These are phyloP conservation scores for Sporothrix phasma DNA, from an alignment of 2,329 filamentous ascomycete genomes.

Conservation along the genomic window DNA sequence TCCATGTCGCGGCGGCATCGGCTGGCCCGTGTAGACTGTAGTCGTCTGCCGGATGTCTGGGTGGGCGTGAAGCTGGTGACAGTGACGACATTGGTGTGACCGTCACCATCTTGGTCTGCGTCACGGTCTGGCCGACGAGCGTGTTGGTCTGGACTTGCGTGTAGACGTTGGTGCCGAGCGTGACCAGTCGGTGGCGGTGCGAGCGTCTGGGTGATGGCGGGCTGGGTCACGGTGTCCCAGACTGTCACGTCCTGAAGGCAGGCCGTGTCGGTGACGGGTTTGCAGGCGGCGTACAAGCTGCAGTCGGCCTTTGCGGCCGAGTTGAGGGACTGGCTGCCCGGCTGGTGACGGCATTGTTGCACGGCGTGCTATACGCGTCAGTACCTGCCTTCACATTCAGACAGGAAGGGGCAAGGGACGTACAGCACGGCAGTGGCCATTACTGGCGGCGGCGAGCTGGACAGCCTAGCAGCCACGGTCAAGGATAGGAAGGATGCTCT, in stretches of 20 bases:
- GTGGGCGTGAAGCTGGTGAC: neutral
- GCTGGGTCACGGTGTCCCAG: neutral
- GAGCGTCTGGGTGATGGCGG: slow-evolving; percentile 1
- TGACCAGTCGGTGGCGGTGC: neutral
- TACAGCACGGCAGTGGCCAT: slow-evolving; percentile 8
- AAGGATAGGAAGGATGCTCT: neutral
- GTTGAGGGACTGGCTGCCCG: neutral
- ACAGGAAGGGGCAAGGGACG: neutral
- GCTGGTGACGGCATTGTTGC: slow-evolving; percentile 12
- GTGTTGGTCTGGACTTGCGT: neutral
- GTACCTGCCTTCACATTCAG: neutral
- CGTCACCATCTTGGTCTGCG: neutral
- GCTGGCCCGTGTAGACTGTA: neutral
- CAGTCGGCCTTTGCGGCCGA: slow-evolving; percentile 13
- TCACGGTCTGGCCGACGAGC: neutral
- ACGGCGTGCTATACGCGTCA: slow-evolving; percentile 15
- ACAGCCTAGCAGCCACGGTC: slow-evolving; percentile 1
- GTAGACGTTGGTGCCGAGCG: neutral
- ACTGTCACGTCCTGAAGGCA: neutral
- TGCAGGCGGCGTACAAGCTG: slow-evolving; percentile 11
- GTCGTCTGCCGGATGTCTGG: neutral
- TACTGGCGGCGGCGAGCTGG: neutral
- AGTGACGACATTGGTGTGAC: neutral
- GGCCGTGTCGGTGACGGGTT: slow-evolving; percentile 1
- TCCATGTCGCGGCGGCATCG: neutral